Evolutionary conservation across 805 yeast species (phyloP), one percentile per base, ranked within the genome.

Genomic region (Cyberlindnera americana): DNA sequence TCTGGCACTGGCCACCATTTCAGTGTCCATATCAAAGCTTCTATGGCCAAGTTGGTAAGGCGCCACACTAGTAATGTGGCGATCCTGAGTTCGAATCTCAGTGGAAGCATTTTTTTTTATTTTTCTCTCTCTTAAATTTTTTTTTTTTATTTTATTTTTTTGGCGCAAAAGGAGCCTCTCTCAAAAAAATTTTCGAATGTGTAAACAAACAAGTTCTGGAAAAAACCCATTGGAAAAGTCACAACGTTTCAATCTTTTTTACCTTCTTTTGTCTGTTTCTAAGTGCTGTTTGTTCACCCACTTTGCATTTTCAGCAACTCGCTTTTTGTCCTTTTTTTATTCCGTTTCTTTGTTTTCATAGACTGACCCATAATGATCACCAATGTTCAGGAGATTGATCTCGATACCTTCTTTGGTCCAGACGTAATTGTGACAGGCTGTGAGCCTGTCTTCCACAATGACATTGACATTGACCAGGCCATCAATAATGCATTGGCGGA

Each of bases 21-120:
- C 23, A 21, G 34, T 31, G 34, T 21, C 34, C 34, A 26, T 31
- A 31, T 19, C 29, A 25, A 43, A 43, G 72, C 73, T 70, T 67
- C 65, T 69, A 67, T 69, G 75, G 73, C 74, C 73, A 67, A 70
- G 74, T 66, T 77, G 85, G 84, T 78, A 78, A 81, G 81, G 85
- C 85, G 84, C 77, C 72, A 79, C 83, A 78, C 84, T 78, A 77
- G 83, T 79, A 79, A 77, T 78, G 85, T 78, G 72, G 77, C 78
- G 83, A 79, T 78, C 84, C 78, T 78, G 81, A 76, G 82, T 75
- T 76, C 82, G 75, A 76, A 66, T 75, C 81, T 75, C 80, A 78
- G 75, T 75, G 74, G 77, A 69, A 77, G 80, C 79, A 72, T 21
- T 43, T 48, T 49, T 54, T 56, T 59, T 52, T 29, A 16, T 5